Conservation (phyloP, 805 yeast species). For the Cyberlindnera subsufficiens region DNA sequence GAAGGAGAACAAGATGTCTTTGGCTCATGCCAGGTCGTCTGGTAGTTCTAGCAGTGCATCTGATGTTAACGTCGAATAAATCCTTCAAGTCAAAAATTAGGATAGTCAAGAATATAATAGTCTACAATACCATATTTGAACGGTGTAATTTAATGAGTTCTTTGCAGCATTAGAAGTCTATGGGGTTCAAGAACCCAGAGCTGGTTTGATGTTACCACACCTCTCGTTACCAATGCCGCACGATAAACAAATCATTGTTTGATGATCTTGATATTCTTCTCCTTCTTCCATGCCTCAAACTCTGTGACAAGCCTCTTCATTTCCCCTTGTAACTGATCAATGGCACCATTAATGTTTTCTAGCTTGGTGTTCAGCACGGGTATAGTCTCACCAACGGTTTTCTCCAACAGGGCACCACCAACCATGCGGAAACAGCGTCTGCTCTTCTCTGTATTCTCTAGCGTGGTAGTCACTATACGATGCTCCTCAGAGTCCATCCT, state of each 20-base stretch:
- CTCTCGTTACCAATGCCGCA: too few species aligned
- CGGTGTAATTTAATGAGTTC: too few species aligned
- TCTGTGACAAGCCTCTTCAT: constrained; percentile 28
- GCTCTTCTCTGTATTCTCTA: constrained; percentile 42
- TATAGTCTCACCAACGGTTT: constrained; percentile 70
- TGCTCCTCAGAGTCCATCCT: constrained; percentile 43
- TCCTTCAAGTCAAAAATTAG: too few species aligned
- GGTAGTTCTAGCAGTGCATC: too few species aligned
- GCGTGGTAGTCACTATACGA: constrained; percentile 53
- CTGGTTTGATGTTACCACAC: too few species aligned
- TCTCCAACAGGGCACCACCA: constrained; percentile 86
- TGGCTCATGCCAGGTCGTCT: too few species aligned
- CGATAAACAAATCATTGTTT: constrained; percentile 9
- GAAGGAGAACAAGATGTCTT: too few species aligned
- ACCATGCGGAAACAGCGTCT: constrained; percentile 90
- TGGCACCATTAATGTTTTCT: constrained; percentile 36
- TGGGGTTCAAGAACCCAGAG: too few species aligned
- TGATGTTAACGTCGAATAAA: too few species aligned
- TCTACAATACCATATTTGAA: too few species aligned
- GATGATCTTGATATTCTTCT: constrained; percentile 29
- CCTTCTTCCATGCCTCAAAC: constrained; percentile 38
- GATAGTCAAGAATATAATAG: too few species aligned
- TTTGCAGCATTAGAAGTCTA: too few species aligned
- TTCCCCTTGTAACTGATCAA: constrained; percentile 29
- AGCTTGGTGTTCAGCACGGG: constrained; percentile 55